Percentiles rank a stretch among this genome's conserved stretches.
These are phyloP conservation scores for Anisodus acutangulus DNA, from an alignment of 257 asterid species.

Conservation along the genomic window DNA sequence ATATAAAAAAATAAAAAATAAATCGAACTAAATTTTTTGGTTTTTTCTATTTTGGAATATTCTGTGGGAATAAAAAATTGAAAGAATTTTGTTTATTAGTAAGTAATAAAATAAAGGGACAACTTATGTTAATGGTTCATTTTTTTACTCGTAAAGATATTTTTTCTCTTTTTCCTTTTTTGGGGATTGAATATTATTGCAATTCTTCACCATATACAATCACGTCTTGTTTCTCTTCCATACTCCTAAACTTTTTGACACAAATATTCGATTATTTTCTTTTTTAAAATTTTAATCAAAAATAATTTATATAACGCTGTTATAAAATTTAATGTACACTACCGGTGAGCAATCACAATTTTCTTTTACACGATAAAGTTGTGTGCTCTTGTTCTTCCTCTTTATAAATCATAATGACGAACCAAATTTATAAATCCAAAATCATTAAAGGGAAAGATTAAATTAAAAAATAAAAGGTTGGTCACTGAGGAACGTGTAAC, in stretches of 20 bases:
- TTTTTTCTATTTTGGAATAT: background rate
- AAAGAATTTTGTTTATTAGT: background rate
- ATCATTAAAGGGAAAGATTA: background rate
- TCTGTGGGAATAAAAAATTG: constrained; percentile 1
- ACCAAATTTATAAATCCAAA: background rate
- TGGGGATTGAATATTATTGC: background rate
- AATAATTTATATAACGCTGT: no score
- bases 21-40: background rate
- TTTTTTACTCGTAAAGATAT: background rate
- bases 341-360: no score
- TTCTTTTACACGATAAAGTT: background rate
- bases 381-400: background rate
- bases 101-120: background rate
- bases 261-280: no score
- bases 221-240: no score
- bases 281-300: no score
- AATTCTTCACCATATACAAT: background rate
- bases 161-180: background rate
- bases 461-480: background rate
- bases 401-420: background rate
- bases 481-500: background rate
- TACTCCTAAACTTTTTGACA: no score
- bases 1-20: background rate
- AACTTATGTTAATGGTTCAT: background rate
- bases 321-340: no score